Base-by-base conservation (phyloP, 1,284 basidiomycete genomes). In the Trametes hirsuta region DNA sequence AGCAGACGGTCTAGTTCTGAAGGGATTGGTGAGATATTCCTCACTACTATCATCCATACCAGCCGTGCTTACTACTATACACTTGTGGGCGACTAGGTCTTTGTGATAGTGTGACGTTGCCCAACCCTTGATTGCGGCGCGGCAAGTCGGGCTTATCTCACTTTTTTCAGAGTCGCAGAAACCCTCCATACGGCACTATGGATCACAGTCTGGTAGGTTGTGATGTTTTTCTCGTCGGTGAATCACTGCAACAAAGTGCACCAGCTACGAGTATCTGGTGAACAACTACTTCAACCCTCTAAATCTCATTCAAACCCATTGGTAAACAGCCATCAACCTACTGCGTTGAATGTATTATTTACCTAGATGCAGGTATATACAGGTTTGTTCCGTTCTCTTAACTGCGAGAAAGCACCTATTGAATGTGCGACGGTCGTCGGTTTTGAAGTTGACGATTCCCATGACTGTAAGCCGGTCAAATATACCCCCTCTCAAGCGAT, bases 231-330 rank as follows among this genome's bases (percentile, higher is more conserved):
- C 24, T 4, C 5, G 15, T 24, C 42, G 11, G 24, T 15, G 42
- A 24, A 9, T 12, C 4, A 22, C 42, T 22, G n/a, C 30, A 30
- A 30, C 30, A 30, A 44, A 21, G 4, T 2, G 4, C 10, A 2
- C 18, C 18, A 49, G 48, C 21, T 49, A 49, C 22, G 24, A 49
- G 8, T 48, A 48, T 36, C 30, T 48, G 15, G 37, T 55, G 4
- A 45, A 25, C 9, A 47, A 47, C 37, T 55, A 55, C 37, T 55
- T 47, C 53, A 55, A 55, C 18, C 45, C 36, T 34, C 10, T 47
- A 6, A 40, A 39, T 25, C 10, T 47, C 36, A 8, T 45, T 21
- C 8, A 45, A 21, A 53, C 30, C 1, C 30, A 53, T 22, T 53
- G 51, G 51, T 53, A 11, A 12, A 41, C 14, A 39, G 4, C 22